These are phyloP conservation scores for Adenanthera pavonina DNA, from an alignment of 306 rosid species.

Conservation along the genomic window DNA sequence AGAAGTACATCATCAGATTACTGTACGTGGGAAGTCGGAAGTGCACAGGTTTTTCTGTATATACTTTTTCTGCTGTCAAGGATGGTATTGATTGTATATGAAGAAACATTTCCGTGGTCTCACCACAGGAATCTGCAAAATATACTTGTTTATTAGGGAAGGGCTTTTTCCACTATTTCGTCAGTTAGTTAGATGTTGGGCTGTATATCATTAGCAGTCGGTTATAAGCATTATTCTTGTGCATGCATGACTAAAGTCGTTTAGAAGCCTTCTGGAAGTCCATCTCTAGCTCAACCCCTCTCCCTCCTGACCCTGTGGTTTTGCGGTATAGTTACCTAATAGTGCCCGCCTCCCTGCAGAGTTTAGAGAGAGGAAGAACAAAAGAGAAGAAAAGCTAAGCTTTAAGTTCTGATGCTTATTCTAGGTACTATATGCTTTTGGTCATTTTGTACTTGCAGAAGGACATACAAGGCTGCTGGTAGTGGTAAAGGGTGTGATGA, in stretches of 20 bases:
- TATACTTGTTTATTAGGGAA: not conserved
- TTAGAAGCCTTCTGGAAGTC: not conserved
- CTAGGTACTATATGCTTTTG: conserved; percentile 36
- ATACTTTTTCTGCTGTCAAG: conserved; percentile 10
- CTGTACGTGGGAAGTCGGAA: conserved; percentile 65
- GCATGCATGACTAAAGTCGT: not conserved
- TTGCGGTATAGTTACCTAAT: conserved; percentile 13
- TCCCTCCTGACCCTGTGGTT: not conserved
- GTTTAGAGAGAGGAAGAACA: not conserved
- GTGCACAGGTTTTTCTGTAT: conserved; percentile 73
- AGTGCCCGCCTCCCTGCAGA: not conserved
- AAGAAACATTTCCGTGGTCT: conserved; percentile 16
- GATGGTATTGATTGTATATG: not conserved
- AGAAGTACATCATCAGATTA: conserved; percentile 90
- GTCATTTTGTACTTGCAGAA: conserved; percentile 57
- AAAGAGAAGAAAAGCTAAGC: conserved; percentile 10
- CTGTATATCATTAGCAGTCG: not conserved
- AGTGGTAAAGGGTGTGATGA: conserved; percentile 61
- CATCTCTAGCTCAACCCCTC: not conserved
- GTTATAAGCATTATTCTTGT: not conserved
- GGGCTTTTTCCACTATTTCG: not conserved
- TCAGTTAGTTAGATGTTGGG: conserved; percentile 2
- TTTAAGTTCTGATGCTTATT: not conserved
- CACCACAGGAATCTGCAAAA: not conserved
- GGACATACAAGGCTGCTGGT: conserved; percentile 63